A percentile compares a stretch with the other conserved stretches of the same genome.
Conservation (phyloP, 805 yeast species). For the Candida broadrunensis region DNA sequence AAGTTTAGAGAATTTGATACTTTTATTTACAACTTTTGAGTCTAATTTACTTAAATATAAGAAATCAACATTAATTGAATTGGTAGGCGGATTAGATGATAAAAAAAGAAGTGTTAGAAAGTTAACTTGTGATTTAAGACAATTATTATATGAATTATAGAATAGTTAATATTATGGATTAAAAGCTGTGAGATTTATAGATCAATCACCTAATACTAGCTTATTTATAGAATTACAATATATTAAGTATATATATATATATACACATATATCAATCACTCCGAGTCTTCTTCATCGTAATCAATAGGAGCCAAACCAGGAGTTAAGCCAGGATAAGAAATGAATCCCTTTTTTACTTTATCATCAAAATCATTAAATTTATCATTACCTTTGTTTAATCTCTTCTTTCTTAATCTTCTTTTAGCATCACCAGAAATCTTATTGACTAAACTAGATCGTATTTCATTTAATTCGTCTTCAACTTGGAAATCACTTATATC, state of each 20-base stretch:
- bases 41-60: slow-evolving; percentile 23
- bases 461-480: slow-evolving; percentile 25
- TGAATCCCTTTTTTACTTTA: slow-evolving; percentile 41
- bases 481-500: slow-evolving; percentile 30
- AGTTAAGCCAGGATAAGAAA: slow-evolving; percentile 63
- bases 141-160: slow-evolving; percentile 58
- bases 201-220: neutral
- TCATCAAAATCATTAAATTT: slow-evolving; percentile 20
- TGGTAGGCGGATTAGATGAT: slow-evolving; percentile 64
- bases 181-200: too few relatives aligned
- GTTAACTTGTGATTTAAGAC: slow-evolving; percentile 77
- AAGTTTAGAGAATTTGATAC: slow-evolving; percentile 53
- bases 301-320: slow-evolving; percentile 88
- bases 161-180: too few relatives aligned
- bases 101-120: slow-evolving; percentile 70
- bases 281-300: slow-evolving; percentile 44
- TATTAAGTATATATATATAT: slow-evolving; percentile 3
- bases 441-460: slow-evolving; percentile 11
- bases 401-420: slow-evolving; percentile 21
- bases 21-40: slow-evolving; percentile 36
- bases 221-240: neutral
- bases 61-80: slow-evolving; percentile 46
- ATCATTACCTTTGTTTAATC: slow-evolving; percentile 1
- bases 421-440: slow-evolving; percentile 22
- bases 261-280: slow-evolving; percentile 8